Evolutionary conservation across 2,329 filamentous ascomycete genomes (phyloP).

Genomic region (Rachicladosporium sp.): DNA sequence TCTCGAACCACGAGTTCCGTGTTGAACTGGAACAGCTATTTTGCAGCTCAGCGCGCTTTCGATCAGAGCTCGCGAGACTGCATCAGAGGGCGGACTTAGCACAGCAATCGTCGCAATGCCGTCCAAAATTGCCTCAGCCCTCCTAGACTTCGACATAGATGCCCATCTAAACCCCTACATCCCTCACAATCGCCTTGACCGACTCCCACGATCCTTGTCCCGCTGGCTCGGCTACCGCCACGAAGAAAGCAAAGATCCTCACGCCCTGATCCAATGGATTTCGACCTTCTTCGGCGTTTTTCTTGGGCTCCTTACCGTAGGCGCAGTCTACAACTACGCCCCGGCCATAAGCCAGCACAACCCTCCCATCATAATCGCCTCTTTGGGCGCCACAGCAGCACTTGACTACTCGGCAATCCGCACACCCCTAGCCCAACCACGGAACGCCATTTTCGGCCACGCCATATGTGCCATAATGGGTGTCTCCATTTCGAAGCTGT

Average conservation of each 20-base stretch:
- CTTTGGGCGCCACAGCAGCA: conserved; percentile 34
- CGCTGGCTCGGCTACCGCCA: conserved; percentile 47
- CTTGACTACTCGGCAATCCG: conserved; percentile 36
- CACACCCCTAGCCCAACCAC: conserved; percentile 36
- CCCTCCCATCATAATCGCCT: conserved; percentile 33
- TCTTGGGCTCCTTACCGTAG: conserved; percentile 30
- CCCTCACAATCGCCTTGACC: conserved; percentile 51
- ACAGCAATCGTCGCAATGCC: conserved; percentile 1
- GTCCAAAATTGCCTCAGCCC: conserved; percentile 5
- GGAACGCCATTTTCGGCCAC: conserved; percentile 35
- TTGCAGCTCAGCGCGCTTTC: no score
- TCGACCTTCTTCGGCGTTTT: conserved; percentile 34
- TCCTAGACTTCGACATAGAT: conserved; percentile 60
- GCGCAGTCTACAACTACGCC: conserved; percentile 30
- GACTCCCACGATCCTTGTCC: conserved; percentile 53
- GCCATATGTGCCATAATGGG: conserved; percentile 33
- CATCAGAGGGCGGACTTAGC: no score
- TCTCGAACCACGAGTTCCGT: neutral
- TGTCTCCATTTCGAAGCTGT: conserved; percentile 33
- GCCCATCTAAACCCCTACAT: conserved; percentile 58
- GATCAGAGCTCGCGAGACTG: no score
- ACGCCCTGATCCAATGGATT: conserved; percentile 29
- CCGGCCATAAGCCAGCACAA: conserved; percentile 24
- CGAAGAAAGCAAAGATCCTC: conserved; percentile 26
- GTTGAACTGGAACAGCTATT: no score